Conservation (phyloP, 257 asterid species). For the Eucommia ulmoides region DNA sequence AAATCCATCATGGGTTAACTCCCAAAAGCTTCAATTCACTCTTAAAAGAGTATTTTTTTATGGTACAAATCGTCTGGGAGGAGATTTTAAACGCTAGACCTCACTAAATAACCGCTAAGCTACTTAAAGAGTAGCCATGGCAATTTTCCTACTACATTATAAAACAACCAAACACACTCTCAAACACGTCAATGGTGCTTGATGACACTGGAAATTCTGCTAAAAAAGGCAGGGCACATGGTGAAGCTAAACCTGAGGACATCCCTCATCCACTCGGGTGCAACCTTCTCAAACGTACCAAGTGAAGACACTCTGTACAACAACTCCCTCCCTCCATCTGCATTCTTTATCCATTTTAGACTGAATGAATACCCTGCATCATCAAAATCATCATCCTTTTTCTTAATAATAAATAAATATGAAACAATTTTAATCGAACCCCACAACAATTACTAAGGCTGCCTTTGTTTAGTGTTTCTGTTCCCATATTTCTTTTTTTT, state of each 20-base stretch:
- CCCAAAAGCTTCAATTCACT: too few species aligned
- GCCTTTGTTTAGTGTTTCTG: neutral
- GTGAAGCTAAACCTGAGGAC: constrained; percentile 6
- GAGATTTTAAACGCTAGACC: too few species aligned
- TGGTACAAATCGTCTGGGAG: too few species aligned
- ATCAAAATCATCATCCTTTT: neutral
- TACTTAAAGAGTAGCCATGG: too few species aligned
- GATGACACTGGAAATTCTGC: neutral
- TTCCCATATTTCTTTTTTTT: too few species aligned
- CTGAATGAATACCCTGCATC: neutral
- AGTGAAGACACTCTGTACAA: neutral
- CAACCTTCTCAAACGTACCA: neutral
- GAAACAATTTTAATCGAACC: neutral
- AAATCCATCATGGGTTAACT: too few species aligned
- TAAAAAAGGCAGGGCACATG: neutral
- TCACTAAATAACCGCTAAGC: too few species aligned
- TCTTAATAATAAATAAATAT: neutral
- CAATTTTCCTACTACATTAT: too few species aligned
- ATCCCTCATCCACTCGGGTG: neutral
- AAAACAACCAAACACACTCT: too few species aligned
- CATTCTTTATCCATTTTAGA: neutral
- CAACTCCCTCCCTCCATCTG: neutral
- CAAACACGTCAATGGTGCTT: too few species aligned
- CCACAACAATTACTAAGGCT: neutral
- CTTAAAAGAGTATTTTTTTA: too few species aligned